Base-by-base conservation (phyloP, 441 rosid genomes). In the Metrosideros polymorpha region DNA sequence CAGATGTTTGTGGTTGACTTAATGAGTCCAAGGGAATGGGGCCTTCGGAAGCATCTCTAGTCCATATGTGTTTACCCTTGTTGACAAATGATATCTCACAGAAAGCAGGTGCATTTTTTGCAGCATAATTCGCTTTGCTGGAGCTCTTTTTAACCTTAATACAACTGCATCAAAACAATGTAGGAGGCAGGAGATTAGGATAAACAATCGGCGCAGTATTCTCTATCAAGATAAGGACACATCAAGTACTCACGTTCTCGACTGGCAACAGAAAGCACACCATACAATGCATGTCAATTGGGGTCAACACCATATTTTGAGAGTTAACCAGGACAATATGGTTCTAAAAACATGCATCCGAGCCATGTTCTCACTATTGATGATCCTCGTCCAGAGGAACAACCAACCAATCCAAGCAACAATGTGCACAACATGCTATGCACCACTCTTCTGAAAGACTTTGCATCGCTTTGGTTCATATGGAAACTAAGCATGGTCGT, bases 1-100 rank as follows among this genome's bases (percentile, higher is more conserved):
- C 66, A 85, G 82, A 86, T 75, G 83, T 84, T 6, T 52, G 89
- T 55, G 52, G 54, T 84, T 54, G 87, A 76, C 55, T 83, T 66
- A 22, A 84, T 63, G 86, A 45, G 59, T 83, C 85, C 32, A 85
- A 82, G 84, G 82, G 83, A 76, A 75, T 61, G 18, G 86, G 85
- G 50, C 35, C 88, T 86, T 89, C 94, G 52, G 87, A 86, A 86
- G 95, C 92, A 91, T 92, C 93, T 89, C 93, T 90, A 13, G 92
- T 94, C 96, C 98, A 90, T 3, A 90, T 30, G 86, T 83, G 91
- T 66, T 91, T 92, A 82, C 97, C 96, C 90, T 93, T 95, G 89
- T 92, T 90, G 56, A 95, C 89, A 87, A 94, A 92, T 93, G 93
- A 92, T 87, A 95, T 91, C 91, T 93, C 94, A 87, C 96, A 93